phyloP scores from a whole-genome alignment of 2,329 filamentous ascomycete species.

The Neofusicoccum sp. region DNA sequence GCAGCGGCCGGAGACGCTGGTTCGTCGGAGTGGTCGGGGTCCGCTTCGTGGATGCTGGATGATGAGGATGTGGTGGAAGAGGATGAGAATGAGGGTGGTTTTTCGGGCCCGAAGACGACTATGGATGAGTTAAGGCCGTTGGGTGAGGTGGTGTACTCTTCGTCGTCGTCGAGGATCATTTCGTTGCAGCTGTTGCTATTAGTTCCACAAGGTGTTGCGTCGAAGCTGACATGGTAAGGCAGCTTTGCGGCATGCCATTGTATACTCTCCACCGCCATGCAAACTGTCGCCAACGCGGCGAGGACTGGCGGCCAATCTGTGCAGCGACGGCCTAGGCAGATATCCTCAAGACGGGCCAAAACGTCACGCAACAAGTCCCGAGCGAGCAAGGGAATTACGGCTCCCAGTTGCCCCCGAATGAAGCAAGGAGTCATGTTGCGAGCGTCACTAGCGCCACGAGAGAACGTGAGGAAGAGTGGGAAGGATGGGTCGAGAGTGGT shows the following conservation, averaged over 20 bases:
- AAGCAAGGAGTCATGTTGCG: constrained; percentile 37
- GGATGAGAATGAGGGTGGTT: not conserved
- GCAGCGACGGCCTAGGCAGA: constrained; percentile 34
- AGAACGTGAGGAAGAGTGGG: constrained; percentile 12
- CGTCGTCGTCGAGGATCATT: not conserved
- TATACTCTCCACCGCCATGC: constrained; percentile 43
- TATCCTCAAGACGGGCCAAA: constrained; percentile 35
- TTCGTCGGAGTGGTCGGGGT: not conserved
- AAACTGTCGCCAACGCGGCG: constrained; percentile 35
- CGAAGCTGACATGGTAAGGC: constrained; percentile 32
- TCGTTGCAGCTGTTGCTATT: not conserved
- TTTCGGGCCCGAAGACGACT: constrained; percentile 4
- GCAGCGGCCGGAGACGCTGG: constrained; percentile 17
- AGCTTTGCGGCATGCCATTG: constrained; percentile 42
- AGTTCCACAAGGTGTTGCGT: not conserved
- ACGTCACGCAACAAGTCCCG: constrained; percentile 35
- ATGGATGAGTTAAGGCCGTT: not conserved
- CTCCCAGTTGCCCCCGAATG: constrained; percentile 42
- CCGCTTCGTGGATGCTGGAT: not conserved
- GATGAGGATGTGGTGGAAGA: not conserved
- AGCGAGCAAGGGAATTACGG: constrained; percentile 38
- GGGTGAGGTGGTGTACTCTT: not conserved
- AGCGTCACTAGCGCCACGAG: constrained; percentile 23
- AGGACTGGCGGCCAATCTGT: constrained; percentile 38
- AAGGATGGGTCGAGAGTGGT: constrained; percentile 32